These are phyloP conservation scores for Vitis hybrid DNA, from an alignment of 177 flowering plant genomes.

Conservation along the genomic window DNA sequence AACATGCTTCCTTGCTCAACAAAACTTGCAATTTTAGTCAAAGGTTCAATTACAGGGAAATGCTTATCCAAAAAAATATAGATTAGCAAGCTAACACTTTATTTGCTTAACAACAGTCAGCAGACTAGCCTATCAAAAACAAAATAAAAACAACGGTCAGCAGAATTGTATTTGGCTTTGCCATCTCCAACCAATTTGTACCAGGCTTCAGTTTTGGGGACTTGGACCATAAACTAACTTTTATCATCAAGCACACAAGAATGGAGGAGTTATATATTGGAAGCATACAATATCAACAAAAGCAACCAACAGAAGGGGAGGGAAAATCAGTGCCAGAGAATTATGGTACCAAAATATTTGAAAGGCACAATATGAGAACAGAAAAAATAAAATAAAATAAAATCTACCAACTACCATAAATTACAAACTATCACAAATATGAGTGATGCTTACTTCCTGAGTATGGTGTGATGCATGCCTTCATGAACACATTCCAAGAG, in stretches of 20 bases:
- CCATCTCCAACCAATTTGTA: not conserved
- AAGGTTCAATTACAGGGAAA: not conserved
- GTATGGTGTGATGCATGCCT: slow-evolving; percentile 77
- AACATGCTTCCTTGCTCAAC: not conserved
- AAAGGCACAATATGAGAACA: not conserved
- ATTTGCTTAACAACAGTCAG: not conserved
- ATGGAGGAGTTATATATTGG: not conserved
- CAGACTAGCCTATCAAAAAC: not conserved
- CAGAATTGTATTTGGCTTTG: not conserved
- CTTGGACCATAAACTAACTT: not conserved
- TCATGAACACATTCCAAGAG: slow-evolving; percentile 73
- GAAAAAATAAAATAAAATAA: too few species aligned
- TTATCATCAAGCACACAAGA: not conserved
- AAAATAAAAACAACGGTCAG: too few species aligned
- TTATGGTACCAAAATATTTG: not conserved
- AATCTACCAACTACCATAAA: not conserved
- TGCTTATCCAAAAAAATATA: not conserved
- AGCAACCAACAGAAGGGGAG: not conserved
- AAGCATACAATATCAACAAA: not conserved
- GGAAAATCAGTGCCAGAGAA: not conserved
- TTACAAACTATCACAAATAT: not conserved
- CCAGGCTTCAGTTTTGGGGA: not conserved
- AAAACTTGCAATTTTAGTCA: not conserved
- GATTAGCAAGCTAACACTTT: not conserved
- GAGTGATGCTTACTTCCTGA: slow-evolving; percentile 60